A percentile compares a stretch with the other conserved stretches of the same genome.
Evolutionary conservation across 148 eudicot species (phyloP).

Genomic region (Amaranthus cruentus): DNA sequence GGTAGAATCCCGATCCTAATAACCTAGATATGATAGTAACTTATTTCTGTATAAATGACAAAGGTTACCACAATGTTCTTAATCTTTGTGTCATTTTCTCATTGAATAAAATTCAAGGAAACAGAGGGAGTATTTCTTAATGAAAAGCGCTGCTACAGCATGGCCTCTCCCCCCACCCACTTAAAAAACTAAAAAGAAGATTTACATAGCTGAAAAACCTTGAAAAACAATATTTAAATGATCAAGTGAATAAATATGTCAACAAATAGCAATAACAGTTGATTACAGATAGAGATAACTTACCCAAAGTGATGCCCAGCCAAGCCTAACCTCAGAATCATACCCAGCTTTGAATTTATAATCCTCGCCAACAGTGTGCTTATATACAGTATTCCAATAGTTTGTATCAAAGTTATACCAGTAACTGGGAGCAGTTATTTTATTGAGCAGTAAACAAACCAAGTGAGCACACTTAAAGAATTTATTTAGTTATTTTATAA

Average conservation of each 20-base stretch:
- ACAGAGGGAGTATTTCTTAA: background rate
- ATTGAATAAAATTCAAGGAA: no score
- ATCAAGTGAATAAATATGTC: background rate
- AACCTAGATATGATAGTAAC: no score
- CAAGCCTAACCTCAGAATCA: slow-evolving; percentile 80
- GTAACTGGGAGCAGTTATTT: slow-evolving; percentile 48
- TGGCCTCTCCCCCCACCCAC: background rate
- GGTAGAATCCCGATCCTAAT: no score
- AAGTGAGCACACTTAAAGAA: background rate
- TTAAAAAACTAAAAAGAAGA: background rate
- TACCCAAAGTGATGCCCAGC: slow-evolving; percentile 99
- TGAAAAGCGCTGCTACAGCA: background rate
- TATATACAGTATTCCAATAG: slow-evolving; percentile 83
- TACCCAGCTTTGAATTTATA: slow-evolving; percentile 95
- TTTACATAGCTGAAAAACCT: background rate
- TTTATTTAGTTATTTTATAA: no score
- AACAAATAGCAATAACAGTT: background rate
- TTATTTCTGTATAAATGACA: no score
- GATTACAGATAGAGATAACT: slow-evolving; percentile 15
- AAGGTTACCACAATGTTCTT: no score
- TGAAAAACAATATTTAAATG: background rate
- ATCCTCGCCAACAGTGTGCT: slow-evolving; percentile 83
- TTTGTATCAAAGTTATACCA: slow-evolving; percentile 81
- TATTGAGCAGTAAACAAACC: background rate
- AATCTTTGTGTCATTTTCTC: no score